phyloP scores from a whole-genome alignment of 768 basidiomycete genomes.

The Russula griseocarnosa region DNA sequence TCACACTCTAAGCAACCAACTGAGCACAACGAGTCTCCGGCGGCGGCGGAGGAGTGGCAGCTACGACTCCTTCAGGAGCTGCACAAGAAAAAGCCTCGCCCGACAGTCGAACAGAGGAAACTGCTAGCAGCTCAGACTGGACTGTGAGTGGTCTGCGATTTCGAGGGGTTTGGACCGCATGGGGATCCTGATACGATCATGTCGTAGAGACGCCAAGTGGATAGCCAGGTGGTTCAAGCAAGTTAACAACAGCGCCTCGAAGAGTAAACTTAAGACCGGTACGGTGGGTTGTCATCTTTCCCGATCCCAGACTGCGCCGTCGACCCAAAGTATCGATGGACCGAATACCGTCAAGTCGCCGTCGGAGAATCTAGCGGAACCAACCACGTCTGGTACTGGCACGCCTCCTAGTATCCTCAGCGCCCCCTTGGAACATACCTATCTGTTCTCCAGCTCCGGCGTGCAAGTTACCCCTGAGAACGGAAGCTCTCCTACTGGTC shows the following conservation, averaged over 20 bases:
- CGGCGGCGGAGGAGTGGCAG: slow-evolving; percentile 22
- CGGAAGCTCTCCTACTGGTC: slow-evolving; percentile 1
- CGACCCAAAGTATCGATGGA: neutral
- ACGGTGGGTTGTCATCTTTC: neutral
- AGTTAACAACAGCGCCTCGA: slow-evolving; percentile 7
- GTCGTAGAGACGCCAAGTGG: slow-evolving; percentile 24
- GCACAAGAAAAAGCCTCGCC: slow-evolving; percentile 14
- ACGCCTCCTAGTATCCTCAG: neutral
- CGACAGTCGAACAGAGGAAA: slow-evolving; percentile 19
- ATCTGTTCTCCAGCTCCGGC: neutral
- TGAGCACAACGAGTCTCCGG: neutral
- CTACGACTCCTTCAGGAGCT: slow-evolving; percentile 18
- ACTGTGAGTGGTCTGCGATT: slow-evolving; percentile 18
- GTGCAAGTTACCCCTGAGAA: neutral
- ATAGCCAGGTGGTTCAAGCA: slow-evolving; percentile 25
- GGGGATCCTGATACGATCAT: neutral
- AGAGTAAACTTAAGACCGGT: neutral
- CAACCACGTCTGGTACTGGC: neutral
- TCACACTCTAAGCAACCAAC: neutral
- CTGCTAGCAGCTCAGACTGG: slow-evolving; percentile 22
- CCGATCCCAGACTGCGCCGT: neutral
- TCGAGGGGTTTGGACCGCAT: neutral
- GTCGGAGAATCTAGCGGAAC: neutral
- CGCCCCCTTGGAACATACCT: neutral
- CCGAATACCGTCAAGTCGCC: neutral